phyloP scores from a whole-genome alignment of 2,329 filamentous ascomycete genomes.

The Didymella glomerata region DNA sequence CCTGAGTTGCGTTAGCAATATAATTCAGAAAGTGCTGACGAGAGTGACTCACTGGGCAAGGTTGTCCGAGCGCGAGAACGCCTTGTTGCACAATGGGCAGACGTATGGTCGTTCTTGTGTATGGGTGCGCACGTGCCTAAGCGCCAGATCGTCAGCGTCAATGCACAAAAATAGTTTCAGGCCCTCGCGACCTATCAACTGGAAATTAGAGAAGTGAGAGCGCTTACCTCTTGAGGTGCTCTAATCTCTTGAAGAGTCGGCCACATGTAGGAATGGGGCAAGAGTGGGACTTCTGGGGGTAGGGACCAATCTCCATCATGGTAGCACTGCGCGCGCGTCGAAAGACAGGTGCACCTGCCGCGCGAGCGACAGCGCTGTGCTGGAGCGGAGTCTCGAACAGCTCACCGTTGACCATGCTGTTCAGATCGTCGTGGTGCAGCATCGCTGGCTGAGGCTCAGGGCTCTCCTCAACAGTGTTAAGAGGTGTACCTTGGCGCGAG shows the following conservation, averaged over 20 bases:
- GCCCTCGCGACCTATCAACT: slow-evolving; percentile 18
- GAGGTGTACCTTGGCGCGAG: slow-evolving; percentile 89
- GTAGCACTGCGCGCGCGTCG: slow-evolving; percentile 93
- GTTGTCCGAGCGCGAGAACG: slow-evolving; percentile 98
- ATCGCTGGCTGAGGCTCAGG: slow-evolving; percentile 75
- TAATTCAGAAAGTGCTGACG: slow-evolving; percentile 18
- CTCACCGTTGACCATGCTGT: slow-evolving; percentile 52
- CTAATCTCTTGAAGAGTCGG: slow-evolving; percentile 96
- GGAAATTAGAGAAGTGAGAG: slow-evolving; percentile 45
- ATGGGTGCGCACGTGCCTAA: slow-evolving; percentile 97
- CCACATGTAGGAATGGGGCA: slow-evolving; percentile 99
- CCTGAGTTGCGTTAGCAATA: slow-evolving; percentile 56
- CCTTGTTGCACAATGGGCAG: slow-evolving; percentile 97
- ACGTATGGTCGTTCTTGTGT: slow-evolving; percentile 99
- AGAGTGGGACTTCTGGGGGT: slow-evolving; percentile 97
- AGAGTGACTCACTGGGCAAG: slow-evolving; percentile 81
- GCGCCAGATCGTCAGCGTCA: slow-evolving; percentile 59
- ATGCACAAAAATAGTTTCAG: slow-evolving; percentile 43
- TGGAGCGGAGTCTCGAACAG: slow-evolving; percentile 57
- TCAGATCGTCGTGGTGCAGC: slow-evolving; percentile 74
- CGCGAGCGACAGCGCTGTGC: slow-evolving; percentile 67
- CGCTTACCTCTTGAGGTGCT: slow-evolving; percentile 97
- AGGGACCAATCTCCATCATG: slow-evolving; percentile 94
- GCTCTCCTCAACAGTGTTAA: slow-evolving; percentile 84
- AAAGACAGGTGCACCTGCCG: slow-evolving; percentile 74